Evolutionary conservation across 2,329 filamentous ascomycete species (phyloP).

Genomic region (Fusarium fracticaudum): DNA sequence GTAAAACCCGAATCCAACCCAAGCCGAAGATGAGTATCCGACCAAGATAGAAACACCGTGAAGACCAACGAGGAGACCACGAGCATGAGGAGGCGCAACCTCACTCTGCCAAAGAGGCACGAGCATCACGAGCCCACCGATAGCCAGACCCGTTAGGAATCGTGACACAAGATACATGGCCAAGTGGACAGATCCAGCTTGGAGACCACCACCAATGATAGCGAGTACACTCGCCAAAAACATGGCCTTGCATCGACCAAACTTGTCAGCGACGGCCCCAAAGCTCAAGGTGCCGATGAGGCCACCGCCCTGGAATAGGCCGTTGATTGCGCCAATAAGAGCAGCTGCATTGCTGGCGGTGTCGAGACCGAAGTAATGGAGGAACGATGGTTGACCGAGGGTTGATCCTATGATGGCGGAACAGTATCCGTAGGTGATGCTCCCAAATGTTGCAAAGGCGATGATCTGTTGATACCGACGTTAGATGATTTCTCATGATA

Average conservation of each 20-base stretch:
- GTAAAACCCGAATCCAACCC: background rate
- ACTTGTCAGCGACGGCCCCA: background rate
- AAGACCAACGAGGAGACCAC: background rate
- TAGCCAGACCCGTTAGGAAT: background rate
- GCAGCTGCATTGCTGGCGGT: background rate
- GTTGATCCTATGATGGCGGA: background rate
- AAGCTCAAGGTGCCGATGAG: background rate
- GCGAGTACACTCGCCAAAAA: background rate
- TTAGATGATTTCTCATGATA: rapidly evolving
- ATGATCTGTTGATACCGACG: background rate
- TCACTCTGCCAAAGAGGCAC: background rate
- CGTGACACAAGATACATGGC: background rate
- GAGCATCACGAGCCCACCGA: background rate
- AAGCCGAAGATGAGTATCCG: background rate
- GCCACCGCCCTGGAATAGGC: background rate
- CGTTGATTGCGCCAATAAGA: background rate
- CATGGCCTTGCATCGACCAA: background rate
- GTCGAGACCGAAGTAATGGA: background rate
- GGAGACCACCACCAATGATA: background rate
- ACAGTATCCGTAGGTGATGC: background rate
- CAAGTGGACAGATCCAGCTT: background rate
- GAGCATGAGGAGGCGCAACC: background rate
- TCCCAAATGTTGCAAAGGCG: background rate
- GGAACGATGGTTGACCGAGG: background rate
- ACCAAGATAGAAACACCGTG: background rate